A percentile compares a stretch with the other conserved stretches of the same genome.
Conservation (phyloP, 1,284 basidiomycete genomes). For the Pseudozyma sp. region DNA sequence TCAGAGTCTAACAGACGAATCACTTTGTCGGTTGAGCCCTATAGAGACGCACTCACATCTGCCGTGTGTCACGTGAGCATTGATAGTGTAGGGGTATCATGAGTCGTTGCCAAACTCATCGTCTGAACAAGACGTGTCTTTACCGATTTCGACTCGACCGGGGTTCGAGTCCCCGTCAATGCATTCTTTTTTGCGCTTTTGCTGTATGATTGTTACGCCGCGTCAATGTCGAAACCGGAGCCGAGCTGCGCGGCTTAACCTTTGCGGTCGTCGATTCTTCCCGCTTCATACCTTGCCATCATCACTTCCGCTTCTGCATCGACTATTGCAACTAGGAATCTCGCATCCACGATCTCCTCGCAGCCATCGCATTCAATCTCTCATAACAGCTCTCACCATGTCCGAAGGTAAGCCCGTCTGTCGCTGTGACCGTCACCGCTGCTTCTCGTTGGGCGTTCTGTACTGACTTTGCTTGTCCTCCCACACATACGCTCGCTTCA, state of each 20-base stretch:
- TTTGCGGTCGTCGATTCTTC: slow-evolving; percentile 4
- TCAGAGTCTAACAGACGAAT: neutral
- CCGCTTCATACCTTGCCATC: neutral
- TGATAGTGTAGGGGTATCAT: slow-evolving; percentile 56
- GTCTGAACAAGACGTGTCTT: slow-evolving; percentile 11
- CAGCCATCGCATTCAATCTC: neutral
- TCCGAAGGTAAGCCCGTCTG: slow-evolving; percentile 31
- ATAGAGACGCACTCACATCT: neutral
- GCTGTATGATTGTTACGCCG: neutral
- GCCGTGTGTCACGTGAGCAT: slow-evolving; percentile 17
- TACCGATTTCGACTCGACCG: slow-evolving; percentile 55
- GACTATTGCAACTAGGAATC: neutral
- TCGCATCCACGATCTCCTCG: neutral
- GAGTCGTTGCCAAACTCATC: slow-evolving; percentile 51
- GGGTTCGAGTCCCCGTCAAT: slow-evolving; percentile 60
- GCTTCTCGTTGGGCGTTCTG: neutral
- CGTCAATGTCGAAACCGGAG: slow-evolving; percentile 6
- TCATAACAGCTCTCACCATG: slow-evolving; percentile 12
- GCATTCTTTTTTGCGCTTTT: slow-evolving; percentile 31
- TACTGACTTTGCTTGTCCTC: neutral
- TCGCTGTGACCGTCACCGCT: neutral
- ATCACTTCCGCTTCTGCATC: slow-evolving; percentile 3
- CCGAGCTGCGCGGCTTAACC: slow-evolving; percentile 12
- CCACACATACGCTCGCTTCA: neutral
- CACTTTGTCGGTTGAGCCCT: neutral